Base-by-base conservation (phyloP, 352 stramenopile species). In the Phytophthora agathidicida region DNA sequence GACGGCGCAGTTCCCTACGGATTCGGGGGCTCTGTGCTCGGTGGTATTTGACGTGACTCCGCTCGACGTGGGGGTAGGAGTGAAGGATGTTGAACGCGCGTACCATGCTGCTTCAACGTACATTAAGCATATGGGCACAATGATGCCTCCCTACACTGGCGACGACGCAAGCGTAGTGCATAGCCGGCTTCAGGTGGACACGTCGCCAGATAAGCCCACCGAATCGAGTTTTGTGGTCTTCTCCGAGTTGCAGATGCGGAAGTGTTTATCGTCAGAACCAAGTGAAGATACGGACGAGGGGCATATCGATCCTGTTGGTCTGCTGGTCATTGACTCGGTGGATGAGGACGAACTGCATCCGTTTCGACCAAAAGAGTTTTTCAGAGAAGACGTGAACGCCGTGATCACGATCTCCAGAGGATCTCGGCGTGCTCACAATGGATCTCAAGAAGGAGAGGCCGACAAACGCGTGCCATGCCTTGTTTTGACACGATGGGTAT, bases 191-290 rank as follows among this genome's bases (percentile, higher is more conserved):
- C 45, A 70, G 19, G 27, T 75, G 30, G 51, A 69, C 16, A 57
- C 56, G 11, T 41, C 48, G 22, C 59, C 63, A 9, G 50, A 69
- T 10, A 30, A 73, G 30, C 60, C 60, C 13, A 67, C 64, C 8
- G 71, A 80, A 53, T 55, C 56, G 9, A 77, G 62, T 45, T 62
- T 69, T 22, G 68, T 77, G 27, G 46, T 77, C 23, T 77, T 80
- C 39, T 59, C 63, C 0, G 57, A 80, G 32, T 13, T 71, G 9
- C 32, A 64, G 11, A 28, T 38, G 45, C 57, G 45, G 13, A 56
- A 54, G 2, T 31, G 43, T 13, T 5, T 6, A 19, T 23, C 39
- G 9, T 14, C 27, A 10, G 31, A 49, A 3, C 13, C 30, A 19
- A 59, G n/a, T 20, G 54, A 60, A 7, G 24, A 9, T 7, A 44